Evolutionary conservation across 2,329 filamentous ascomycete genomes (phyloP).

Genomic region (Aspergillus floridensis): DNA sequence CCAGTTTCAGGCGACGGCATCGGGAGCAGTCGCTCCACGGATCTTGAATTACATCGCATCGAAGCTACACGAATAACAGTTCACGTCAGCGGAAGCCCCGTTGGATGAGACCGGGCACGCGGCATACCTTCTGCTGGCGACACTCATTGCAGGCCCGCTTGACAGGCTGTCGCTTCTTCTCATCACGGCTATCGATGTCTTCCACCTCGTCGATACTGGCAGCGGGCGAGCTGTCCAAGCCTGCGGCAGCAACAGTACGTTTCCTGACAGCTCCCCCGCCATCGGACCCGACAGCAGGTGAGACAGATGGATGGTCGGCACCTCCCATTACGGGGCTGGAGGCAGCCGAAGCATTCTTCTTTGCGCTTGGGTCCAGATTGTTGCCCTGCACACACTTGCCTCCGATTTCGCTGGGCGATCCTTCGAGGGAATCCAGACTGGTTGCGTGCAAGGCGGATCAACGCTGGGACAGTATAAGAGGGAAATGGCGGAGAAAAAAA

Average conservation of each 20-base stretch:
- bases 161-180: constrained; percentile 46
- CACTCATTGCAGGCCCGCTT: constrained; percentile 69
- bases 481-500: constrained; percentile 7
- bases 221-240: constrained; percentile 48
- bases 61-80: constrained; percentile 49
- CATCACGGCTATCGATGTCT: constrained; percentile 43
- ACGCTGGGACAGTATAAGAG: constrained; percentile 12
- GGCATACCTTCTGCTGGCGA: constrained; percentile 64
- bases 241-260: constrained; percentile 44
- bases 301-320: constrained; percentile 30
- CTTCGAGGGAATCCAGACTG: constrained; percentile 38
- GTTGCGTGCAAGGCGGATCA: constrained; percentile 22
- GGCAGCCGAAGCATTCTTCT: constrained; percentile 37
- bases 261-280: constrained; percentile 37
- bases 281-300: constrained; percentile 28
- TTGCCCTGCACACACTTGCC: constrained; percentile 31
- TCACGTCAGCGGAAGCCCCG: constrained; percentile 1
- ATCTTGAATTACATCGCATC: constrained; percentile 65
- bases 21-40: constrained; percentile 62
- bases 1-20: constrained; percentile 61
- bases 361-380: constrained; percentile 24
- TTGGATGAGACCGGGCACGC: not conserved
- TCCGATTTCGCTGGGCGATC: constrained; percentile 35
- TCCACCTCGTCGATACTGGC: constrained; percentile 47
- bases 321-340: constrained; percentile 39